Percentiles rank a stretch among this genome's conserved stretches.
Conservation (phyloP, 352 stramenopile genomes). For the Phytopythium chamaehyphon region DNA sequence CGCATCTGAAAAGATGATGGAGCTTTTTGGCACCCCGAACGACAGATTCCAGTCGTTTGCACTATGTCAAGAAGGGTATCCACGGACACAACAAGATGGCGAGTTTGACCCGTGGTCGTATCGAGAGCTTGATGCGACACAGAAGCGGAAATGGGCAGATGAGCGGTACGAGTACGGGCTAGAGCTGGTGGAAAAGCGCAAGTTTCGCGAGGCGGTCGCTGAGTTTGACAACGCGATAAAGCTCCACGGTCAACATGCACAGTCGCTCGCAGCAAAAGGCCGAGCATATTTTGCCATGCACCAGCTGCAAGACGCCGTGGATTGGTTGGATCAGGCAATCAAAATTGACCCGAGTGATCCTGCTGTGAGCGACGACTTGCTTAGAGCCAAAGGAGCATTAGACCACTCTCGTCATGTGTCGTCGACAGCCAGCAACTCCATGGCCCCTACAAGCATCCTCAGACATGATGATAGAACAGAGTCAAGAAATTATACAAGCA, state of each 20-base stretch:
- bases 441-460: background rate
- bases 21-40: background rate
- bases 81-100: no score
- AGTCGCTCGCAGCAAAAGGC: slow-evolving; percentile 17
- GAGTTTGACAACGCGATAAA: slow-evolving; percentile 37
- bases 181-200: slow-evolving; percentile 17
- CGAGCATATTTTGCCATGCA: slow-evolving; percentile 16
- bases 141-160: slow-evolving; percentile 33
- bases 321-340: slow-evolving; percentile 26
- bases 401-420: slow-evolving; percentile 15
- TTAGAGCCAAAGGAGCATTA: slow-evolving; percentile 14
- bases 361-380: slow-evolving; percentile 10
- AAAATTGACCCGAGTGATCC: slow-evolving; percentile 15
- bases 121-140: slow-evolving; percentile 19
- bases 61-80: background rate
- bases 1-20: slow-evolving; percentile 6
- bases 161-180: slow-evolving; percentile 23
- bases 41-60: slow-evolving; percentile 14
- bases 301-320: slow-evolving; percentile 30
- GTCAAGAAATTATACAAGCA: no score
- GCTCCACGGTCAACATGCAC: slow-evolving; percentile 20
- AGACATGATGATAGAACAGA: no score
- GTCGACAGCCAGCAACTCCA: background rate
- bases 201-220: slow-evolving; percentile 21
- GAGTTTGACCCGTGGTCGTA: slow-evolving; percentile 21